Percentiles rank a stretch among this genome's conserved stretches.
Evolutionary conservation across 2,329 filamentous ascomycete species (phyloP).

Genomic region (Penicillium polonicum): DNA sequence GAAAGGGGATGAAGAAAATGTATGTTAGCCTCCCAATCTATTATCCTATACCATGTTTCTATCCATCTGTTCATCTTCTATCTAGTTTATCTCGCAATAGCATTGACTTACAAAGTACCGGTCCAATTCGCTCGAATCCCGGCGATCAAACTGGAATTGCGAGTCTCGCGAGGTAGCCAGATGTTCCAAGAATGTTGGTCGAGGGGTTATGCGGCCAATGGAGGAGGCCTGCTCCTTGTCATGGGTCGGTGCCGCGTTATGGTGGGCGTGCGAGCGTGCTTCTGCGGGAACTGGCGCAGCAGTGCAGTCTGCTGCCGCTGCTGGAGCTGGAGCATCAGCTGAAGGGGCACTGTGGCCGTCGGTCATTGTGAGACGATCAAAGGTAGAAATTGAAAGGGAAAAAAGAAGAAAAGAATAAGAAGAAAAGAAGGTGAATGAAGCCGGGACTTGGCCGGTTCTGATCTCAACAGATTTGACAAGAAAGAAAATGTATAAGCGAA

Average conservation of each 20-base stretch:
- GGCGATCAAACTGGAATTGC: slow-evolving; percentile 32
- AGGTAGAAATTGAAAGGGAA: not conserved
- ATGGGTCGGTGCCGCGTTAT: slow-evolving; percentile 12
- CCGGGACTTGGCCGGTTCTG: slow-evolving; percentile 1
- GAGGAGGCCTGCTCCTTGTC: slow-evolving; percentile 26
- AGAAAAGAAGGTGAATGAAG: not conserved
- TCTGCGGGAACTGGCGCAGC: slow-evolving; percentile 19
- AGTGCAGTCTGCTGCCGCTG: slow-evolving; percentile 12
- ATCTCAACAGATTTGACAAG: slow-evolving; percentile 4
- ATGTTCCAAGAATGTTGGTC: slow-evolving; percentile 36
- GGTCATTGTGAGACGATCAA: slow-evolving; percentile 16
- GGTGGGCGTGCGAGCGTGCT: slow-evolving; percentile 12
- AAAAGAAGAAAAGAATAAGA: not conserved
- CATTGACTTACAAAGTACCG: slow-evolving; percentile 57
- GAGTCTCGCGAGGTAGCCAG: slow-evolving; percentile 32
- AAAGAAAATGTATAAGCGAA: slow-evolving; percentile 1
- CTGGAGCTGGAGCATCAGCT: slow-evolving; percentile 14
- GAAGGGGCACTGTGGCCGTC: slow-evolving; percentile 18
- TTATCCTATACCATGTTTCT: not conserved
- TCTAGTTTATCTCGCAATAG: not conserved
- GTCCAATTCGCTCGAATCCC: slow-evolving; percentile 51
- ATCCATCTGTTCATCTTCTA: not conserved
- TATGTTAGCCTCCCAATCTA: not conserved
- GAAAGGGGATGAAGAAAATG: too few species aligned
- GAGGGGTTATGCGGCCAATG: slow-evolving; percentile 27